Conservation (phyloP, 2,329 filamentous ascomycete species). For the Penicillium olsonii region DNA sequence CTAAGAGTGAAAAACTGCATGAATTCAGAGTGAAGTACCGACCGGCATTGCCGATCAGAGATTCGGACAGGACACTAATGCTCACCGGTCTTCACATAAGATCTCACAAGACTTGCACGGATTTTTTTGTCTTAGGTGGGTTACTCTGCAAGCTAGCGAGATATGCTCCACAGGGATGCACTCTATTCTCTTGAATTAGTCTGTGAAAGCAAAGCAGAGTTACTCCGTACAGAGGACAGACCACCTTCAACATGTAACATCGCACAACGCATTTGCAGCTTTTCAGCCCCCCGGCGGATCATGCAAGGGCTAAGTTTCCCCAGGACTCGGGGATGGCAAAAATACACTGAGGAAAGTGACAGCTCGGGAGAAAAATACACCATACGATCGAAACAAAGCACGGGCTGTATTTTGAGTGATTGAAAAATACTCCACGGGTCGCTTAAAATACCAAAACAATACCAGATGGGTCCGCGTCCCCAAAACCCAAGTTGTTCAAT, state of each 20-base stretch:
- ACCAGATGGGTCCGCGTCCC: slow-evolving; percentile 4
- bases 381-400: too few species aligned
- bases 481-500: slow-evolving; percentile 5
- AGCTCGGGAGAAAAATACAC: too few species aligned
- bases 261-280: background rate
- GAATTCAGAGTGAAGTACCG: background rate
- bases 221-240: background rate
- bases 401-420: background rate
- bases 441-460: background rate
- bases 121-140: too few species aligned
- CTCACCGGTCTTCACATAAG: background rate
- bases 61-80: background rate
- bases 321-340: background rate
- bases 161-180: too few species aligned
- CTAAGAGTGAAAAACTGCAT: background rate
- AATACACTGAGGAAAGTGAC: too few species aligned
- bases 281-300: background rate
- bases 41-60: background rate
- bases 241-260: background rate
- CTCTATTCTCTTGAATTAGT: too few species aligned
- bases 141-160: too few species aligned
- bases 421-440: slow-evolving; percentile 2
- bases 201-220: background rate
- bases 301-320: slow-evolving; percentile 13
- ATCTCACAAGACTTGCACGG: background rate